phyloP scores from a whole-genome alignment of 192 early-diverging fungal genomes.

The Gonapodya prolifera region DNA sequence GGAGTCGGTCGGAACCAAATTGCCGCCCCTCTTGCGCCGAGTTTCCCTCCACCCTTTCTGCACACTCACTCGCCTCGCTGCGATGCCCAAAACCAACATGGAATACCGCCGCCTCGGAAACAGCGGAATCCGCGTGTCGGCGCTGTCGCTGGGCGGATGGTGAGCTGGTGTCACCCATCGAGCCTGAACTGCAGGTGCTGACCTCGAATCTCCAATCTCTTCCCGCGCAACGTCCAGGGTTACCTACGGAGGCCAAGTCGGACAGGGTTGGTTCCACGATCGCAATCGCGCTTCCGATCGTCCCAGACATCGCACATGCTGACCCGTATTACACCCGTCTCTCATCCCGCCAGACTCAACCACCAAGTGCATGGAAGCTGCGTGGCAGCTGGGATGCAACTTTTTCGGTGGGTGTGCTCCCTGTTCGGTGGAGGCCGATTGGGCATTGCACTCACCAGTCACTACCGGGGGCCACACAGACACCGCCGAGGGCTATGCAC shows the following conservation, averaged over 20 bases:
- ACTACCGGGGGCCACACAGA: slow-evolving; percentile 12
- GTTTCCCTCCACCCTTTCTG: no score
- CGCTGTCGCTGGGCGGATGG: slow-evolving; percentile 49
- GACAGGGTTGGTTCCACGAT: slow-evolving; percentile 8
- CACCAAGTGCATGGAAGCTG: slow-evolving; percentile 48
- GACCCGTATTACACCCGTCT: slow-evolving; percentile 3
- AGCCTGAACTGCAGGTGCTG: no score
- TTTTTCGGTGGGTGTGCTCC: slow-evolving; percentile 32
- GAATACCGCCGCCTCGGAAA: slow-evolving; percentile 68
- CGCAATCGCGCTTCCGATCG: not conserved
- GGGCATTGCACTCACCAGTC: not conserved
- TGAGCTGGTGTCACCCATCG: no score
- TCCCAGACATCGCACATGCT: no score
- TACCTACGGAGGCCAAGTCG: slow-evolving; percentile 50
- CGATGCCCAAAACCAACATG: slow-evolving; percentile 34
- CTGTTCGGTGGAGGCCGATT: not conserved
- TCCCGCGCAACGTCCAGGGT: not conserved
- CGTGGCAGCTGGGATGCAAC: slow-evolving; percentile 63
- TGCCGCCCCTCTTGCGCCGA: no score
- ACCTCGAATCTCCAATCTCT: not conserved
- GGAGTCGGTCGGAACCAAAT: no score
- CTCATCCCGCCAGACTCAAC: slow-evolving; percentile 33
- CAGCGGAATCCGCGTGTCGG: slow-evolving; percentile 64
- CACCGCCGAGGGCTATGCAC: slow-evolving; percentile 43
- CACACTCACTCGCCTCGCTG: no score